Conservation (phyloP, 805 yeast species). For the Yarrowia sp. region DNA sequence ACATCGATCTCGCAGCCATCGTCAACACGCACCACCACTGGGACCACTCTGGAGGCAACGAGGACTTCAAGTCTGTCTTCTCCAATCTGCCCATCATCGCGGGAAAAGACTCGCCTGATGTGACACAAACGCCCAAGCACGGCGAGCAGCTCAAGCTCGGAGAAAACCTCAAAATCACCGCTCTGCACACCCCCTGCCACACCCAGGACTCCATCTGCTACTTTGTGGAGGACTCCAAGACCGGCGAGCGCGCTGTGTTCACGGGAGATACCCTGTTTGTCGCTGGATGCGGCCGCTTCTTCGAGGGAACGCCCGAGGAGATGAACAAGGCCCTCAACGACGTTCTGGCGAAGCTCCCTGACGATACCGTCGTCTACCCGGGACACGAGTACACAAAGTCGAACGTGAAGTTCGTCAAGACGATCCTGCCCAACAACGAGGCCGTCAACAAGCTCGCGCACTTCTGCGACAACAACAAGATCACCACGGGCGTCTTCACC, state of each 20-base stretch:
- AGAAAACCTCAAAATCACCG: slow-evolving; percentile 59
- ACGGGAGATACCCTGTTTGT: slow-evolving; percentile 95
- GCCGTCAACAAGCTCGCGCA: slow-evolving; percentile 56
- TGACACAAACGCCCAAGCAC: slow-evolving; percentile 68
- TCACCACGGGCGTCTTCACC: slow-evolving; percentile 84
- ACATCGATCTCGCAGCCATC: slow-evolving; percentile 62
- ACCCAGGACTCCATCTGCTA: slow-evolving; percentile 96
- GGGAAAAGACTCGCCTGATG: slow-evolving; percentile 77
- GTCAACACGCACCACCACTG: slow-evolving; percentile 96
- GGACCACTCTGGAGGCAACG: slow-evolving; percentile 91
- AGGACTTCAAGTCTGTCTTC: slow-evolving; percentile 37
- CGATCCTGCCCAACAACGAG: slow-evolving; percentile 49
- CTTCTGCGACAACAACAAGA: slow-evolving; percentile 55
- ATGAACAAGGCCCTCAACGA: slow-evolving; percentile 71
- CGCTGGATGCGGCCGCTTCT: slow-evolving; percentile 95
- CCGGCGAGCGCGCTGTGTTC: slow-evolving; percentile 69
- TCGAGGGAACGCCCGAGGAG: slow-evolving; percentile 81
- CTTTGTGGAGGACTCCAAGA: slow-evolving; percentile 60
- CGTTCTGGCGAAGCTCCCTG: slow-evolving; percentile 59
- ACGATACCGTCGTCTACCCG: slow-evolving; percentile 73
- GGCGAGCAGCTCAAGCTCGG: slow-evolving; percentile 64
- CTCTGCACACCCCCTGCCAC: slow-evolving; percentile 96
- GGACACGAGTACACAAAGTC: slow-evolving; percentile 95
- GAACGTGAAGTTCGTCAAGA: slow-evolving; percentile 73
- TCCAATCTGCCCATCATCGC: slow-evolving; percentile 68